phyloP scores from a whole-genome alignment of 2,329 filamentous ascomycete species.

The Aspergillus sp. region DNA sequence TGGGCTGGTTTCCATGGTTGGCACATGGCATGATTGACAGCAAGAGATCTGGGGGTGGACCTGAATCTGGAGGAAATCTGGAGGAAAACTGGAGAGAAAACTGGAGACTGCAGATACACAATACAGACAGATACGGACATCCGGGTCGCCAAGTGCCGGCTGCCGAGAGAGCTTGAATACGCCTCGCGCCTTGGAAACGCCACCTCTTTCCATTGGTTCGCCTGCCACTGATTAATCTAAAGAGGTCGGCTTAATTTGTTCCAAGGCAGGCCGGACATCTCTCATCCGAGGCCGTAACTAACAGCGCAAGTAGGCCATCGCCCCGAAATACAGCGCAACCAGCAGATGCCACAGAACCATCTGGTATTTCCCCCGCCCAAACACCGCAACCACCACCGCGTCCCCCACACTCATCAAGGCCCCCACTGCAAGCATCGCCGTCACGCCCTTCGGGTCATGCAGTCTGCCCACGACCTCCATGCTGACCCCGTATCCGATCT shows the following conservation, averaged over 20 bases:
- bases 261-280: not conserved
- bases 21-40: no score
- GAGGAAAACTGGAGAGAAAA: not conserved
- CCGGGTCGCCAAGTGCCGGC: not conserved
- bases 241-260: no score
- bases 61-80: not conserved
- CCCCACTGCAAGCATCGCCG: not conserved
- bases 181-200: conserved; percentile 1
- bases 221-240: not conserved
- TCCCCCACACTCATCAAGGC: not conserved
- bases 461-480: not conserved
- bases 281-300: not conserved
- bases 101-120: not conserved
- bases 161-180: conserved; percentile 5
- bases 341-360: not conserved
- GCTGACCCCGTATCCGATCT: not conserved
- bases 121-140: not conserved
- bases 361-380: not conserved
- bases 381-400: not conserved
- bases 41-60: not conserved
- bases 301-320: not conserved
- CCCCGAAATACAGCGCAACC: not conserved
- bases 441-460: not conserved
- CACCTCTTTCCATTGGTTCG: not conserved
- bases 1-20: no score